Percentiles rank a stretch among this genome's conserved stretches.
Conservation (phyloP, 2,329 filamentous ascomycete genomes). For the Teratosphaeriaceae sp. region DNA sequence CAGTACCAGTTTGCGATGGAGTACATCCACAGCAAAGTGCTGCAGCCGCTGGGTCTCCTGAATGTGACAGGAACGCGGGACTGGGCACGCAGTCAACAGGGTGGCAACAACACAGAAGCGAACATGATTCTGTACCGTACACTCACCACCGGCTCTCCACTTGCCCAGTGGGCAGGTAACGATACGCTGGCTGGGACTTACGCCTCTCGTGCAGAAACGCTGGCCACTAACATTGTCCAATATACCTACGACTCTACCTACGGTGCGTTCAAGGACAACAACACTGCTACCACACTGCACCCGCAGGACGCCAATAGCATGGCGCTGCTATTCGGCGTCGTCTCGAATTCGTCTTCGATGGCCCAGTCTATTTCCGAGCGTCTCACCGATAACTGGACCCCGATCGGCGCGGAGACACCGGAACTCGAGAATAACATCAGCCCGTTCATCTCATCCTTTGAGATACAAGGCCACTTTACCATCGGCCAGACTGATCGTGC, state of each 20-base stretch:
- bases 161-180: slow-evolving; percentile 36
- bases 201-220: slow-evolving; percentile 31
- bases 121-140: slow-evolving; percentile 46
- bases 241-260: slow-evolving; percentile 27
- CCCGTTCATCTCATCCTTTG: slow-evolving; percentile 38
- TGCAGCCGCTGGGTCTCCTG: slow-evolving; percentile 35
- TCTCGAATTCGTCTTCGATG: slow-evolving; percentile 27
- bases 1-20: slow-evolving; percentile 38
- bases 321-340: slow-evolving; percentile 34
- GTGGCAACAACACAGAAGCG: slow-evolving; percentile 41
- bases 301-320: slow-evolving; percentile 51
- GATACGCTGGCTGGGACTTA: slow-evolving; percentile 35
- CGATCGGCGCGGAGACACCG: slow-evolving; percentile 40
- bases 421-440: slow-evolving; percentile 36
- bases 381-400: slow-evolving; percentile 37
- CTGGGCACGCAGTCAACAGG: slow-evolving; percentile 46
- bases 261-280: slow-evolving; percentile 34
- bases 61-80: slow-evolving; percentile 41
- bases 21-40: slow-evolving; percentile 38
- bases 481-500: slow-evolving; percentile 33
- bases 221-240: slow-evolving; percentile 18
- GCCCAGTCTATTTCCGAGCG: slow-evolving; percentile 30
- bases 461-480: slow-evolving; percentile 38
- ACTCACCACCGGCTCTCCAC: slow-evolving; percentile 38
- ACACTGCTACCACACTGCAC: slow-evolving; percentile 29